Evolutionary conservation across 1,139 yeast genomes (phyloP), one percentile per base, ranked within the genome.

Genomic region (Blastobotrys apis): DNA sequence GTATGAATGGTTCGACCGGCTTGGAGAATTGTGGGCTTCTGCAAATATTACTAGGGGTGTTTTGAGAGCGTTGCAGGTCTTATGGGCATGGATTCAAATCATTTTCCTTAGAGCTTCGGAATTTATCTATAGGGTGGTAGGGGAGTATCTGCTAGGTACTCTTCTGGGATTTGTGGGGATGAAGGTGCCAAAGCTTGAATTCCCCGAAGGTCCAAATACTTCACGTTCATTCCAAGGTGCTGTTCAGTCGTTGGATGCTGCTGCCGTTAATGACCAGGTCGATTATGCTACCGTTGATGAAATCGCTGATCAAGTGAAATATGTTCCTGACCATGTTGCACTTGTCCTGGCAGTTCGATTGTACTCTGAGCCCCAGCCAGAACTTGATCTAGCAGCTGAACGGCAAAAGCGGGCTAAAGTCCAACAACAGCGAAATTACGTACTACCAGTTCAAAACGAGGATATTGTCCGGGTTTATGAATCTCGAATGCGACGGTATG

Each of bases 261-360:
- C 10, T 23, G 9, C 26, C 10, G 26, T 6, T 6, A 23, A 6
- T 23, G 6, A 6, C 6, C 9, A 6, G 6, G 10, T 23, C 6
- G 26, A 6, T 6, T 6, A 10, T 10, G 9, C 26, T 23, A 10
- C 9, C 6, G 10, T 23, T 23, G 6, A 6, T 6, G 26, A 6
- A 6, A 23, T 23, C 6, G 26, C 26, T 6, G 10, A 10, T 10
- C 33, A 26, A n/a, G 23, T 37, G 15, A 26, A 37, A n/a, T 42
- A 36, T 33, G 21, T 42, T 13, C 45, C 45, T 3, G 45, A 42
- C 21, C 45, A 42, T 37, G 22, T 37, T 9, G 41, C 37, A 2
- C 32, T 36, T 6, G 33, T 37, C 9, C 5, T 42, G 16, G n/a
- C 23, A 29, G 13, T 13, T 9, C 17, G 4, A 4, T 20, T 12